These are phyloP conservation scores for Cucurbita maxima DNA, from an alignment of 306 rosid genomes.

Conservation along the genomic window DNA sequence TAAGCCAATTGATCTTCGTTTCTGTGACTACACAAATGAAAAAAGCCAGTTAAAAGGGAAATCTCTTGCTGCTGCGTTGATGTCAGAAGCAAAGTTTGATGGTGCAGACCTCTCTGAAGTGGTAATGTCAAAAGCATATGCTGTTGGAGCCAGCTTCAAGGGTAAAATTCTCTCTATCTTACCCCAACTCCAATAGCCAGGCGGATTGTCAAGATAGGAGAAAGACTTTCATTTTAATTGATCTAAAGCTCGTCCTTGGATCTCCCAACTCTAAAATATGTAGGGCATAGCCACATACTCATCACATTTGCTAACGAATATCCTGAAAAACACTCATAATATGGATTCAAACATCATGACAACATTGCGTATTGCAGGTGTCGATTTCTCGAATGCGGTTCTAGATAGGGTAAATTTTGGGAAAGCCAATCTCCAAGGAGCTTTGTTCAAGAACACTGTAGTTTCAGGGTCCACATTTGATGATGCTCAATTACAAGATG, in stretches of 20 bases:
- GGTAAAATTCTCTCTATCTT: slow-evolving; percentile 28
- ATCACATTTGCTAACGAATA: neutral
- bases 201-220: neutral
- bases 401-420: slow-evolving; percentile 77
- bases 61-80: slow-evolving; percentile 81
- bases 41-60: slow-evolving; percentile 75
- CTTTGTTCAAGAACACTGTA: slow-evolving; percentile 56
- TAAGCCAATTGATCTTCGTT: slow-evolving; percentile 82
- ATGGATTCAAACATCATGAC: neutral
- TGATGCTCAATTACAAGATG: slow-evolving; percentile 60
- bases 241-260: neutral
- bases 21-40: slow-evolving; percentile 74
- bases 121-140: slow-evolving; percentile 92
- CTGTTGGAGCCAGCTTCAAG: slow-evolving; percentile 78
- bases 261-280: neutral
- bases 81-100: slow-evolving; percentile 92
- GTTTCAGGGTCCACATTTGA: slow-evolving; percentile 60
- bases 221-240: neutral
- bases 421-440: slow-evolving; percentile 89
- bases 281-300: neutral
- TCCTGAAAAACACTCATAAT: neutral
- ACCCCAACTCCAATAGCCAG: neutral
- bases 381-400: slow-evolving; percentile 79
- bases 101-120: slow-evolving; percentile 98
- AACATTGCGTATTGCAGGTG: slow-evolving; percentile 33